These are phyloP conservation scores for Harringtonia aguacate DNA, from an alignment of 2,329 filamentous ascomycete species.

Conservation along the genomic window DNA sequence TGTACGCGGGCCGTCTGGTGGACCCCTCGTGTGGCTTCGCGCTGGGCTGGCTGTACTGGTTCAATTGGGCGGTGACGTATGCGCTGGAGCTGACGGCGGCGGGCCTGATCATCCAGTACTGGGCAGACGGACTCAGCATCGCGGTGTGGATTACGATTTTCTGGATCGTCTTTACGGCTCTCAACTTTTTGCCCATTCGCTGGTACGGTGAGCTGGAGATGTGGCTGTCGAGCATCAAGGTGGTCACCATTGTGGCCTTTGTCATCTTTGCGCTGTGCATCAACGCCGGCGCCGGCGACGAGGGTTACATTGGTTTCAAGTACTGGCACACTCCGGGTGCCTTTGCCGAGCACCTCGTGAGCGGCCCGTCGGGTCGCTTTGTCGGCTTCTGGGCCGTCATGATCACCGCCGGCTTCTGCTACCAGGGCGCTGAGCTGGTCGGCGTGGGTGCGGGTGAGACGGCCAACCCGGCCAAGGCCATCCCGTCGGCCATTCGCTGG, in stretches of 20 bases:
- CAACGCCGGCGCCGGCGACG: conserved; percentile 57
- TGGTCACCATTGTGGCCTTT: conserved; percentile 63
- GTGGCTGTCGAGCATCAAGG: conserved; percentile 68
- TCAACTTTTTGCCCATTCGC: conserved; percentile 62
- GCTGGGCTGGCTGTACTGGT: conserved; percentile 80
- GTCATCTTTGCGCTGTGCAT: conserved; percentile 68
- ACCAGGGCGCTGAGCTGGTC: conserved; percentile 65
- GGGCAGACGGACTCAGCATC: conserved; percentile 50
- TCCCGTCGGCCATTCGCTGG: conserved; percentile 61
- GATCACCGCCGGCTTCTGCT: conserved; percentile 59
- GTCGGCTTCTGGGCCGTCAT: conserved; percentile 60
- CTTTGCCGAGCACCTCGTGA: conserved; percentile 50
- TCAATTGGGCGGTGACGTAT: conserved; percentile 36
- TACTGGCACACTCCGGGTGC: conserved; percentile 61
- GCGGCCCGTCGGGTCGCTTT: conserved; percentile 46
- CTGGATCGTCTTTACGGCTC: conserved; percentile 55
- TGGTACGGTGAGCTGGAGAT: conserved; percentile 72
- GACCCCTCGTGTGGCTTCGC: conserved; percentile 63
- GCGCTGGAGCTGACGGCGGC: conserved; percentile 64
- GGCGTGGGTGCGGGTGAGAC: conserved; percentile 72
- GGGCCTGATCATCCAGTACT: conserved; percentile 67
- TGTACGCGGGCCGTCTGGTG: conserved; percentile 65
- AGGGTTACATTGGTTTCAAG: conserved; percentile 64
- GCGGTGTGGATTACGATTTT: conserved; percentile 66
- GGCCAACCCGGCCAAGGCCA: conserved; percentile 57